Evolutionary conservation across 352 stramenopile species (phyloP), one percentile per base, ranked within the genome.

Genomic region (Globisporangium nodosum): DNA sequence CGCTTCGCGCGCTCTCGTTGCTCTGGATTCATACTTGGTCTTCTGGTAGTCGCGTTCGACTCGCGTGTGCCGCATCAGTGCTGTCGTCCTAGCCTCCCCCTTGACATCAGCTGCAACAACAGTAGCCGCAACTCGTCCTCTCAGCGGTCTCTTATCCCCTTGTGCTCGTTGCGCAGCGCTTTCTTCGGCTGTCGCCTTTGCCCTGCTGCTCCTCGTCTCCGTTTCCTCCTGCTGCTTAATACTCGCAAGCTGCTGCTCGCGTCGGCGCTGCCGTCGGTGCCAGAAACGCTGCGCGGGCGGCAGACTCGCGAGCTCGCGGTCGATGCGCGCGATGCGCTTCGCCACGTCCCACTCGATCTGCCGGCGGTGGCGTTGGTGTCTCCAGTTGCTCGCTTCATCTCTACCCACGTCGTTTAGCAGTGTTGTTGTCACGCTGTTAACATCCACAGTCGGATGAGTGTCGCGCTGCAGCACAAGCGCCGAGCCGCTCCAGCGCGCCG

Each of bases 261-360:
- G 35, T n/a, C 43, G 7, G 31, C 31, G 52, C 27, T 49, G 43
- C 18, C 54, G 56, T 27, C 74, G 71, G 35, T 87, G 74, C 81
- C 78, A 90, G 42, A 79, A 88, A 7, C 81, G 69, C 40, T 87
- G 69, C 3, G 56, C 56, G 27, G 62, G 71, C 5, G 78, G 73
- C 57, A 81, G 66, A 35, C 66, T 67, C 52, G 68, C 68, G 65
- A 89, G 61, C 52, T 89, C 78, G 13, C 77, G 65, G 21, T 89
- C 78, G 18, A 91, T 75, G 5, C 81, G 77, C 2, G 81, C 81
- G 47, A 89, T 89, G 6, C 81, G 73, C 57, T 76, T 74, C 46
- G 81, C 64, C 30, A 91, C 77, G 65, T 91, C 81, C 81, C 78
- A 91, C 52, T 88, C 76, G 52, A 91, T 45, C 18, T 73, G 69